phyloP scores from a whole-genome alignment of 176 grass and related monocot genomes.

The Lolium rigidum region DNA sequence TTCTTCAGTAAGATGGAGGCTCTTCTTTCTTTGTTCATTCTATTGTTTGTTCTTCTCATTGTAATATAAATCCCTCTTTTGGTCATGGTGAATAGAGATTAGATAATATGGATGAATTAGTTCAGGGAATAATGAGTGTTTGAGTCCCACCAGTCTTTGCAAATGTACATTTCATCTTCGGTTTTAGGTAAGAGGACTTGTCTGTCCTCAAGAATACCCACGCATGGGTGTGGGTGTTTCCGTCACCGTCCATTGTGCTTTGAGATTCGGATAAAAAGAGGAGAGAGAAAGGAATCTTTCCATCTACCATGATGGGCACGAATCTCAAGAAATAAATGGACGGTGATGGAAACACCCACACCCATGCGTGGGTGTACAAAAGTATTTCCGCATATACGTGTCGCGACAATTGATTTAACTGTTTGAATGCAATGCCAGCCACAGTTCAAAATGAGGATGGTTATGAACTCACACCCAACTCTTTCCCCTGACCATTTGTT shows the following conservation, averaged over 20 bases:
- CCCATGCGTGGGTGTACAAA: too few relatives aligned
- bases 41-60: constrained; percentile 39
- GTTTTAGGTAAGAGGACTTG: not conserved
- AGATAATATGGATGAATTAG: constrained; percentile 2
- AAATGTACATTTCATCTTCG: not conserved
- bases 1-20: not conserved
- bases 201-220: not conserved
- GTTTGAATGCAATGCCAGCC: not conserved
- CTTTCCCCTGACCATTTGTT: not conserved
- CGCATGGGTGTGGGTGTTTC: too few relatives aligned
- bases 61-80: not conserved
- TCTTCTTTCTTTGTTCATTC: constrained; percentile 26
- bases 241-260: too few relatives aligned
- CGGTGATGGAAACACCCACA: too few relatives aligned
- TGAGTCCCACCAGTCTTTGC: not conserved
- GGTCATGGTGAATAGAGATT: constrained; percentile 5
- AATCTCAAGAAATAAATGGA: too few relatives aligned
- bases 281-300: too few relatives aligned
- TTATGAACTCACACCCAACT: not conserved
- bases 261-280: too few relatives aligned
- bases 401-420: not conserved
- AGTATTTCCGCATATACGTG: not conserved
- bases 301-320: too few relatives aligned
- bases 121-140: constrained; percentile 36
- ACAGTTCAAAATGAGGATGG: constrained; percentile 1